These are phyloP conservation scores for Euclidium syriacum DNA, from an alignment of 345 rosid genomes.

Conservation along the genomic window DNA sequence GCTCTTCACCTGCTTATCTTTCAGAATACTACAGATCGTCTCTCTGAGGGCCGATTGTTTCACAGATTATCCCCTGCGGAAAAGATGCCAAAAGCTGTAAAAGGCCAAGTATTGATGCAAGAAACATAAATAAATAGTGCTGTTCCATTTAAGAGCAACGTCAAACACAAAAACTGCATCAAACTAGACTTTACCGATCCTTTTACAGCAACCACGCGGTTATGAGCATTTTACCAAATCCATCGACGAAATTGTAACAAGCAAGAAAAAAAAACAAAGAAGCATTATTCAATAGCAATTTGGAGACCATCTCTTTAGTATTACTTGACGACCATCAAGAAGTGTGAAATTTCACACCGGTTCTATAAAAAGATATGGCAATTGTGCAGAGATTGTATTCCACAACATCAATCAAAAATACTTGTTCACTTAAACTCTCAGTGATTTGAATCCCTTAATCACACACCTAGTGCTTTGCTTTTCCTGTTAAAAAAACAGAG, in stretches of 20 bases:
- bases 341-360: slow-evolving; percentile 1
- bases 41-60: slow-evolving; percentile 6
- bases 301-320: background rate
- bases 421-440: background rate
- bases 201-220: slow-evolving; percentile 26
- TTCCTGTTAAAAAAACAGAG: slow-evolving; percentile 31
- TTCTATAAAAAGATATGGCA: slow-evolving; percentile 4
- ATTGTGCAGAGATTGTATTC: slow-evolving; percentile 13
- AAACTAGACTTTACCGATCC: slow-evolving; percentile 21
- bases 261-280: background rate
- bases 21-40: background rate
- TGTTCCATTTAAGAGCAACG: slow-evolving; percentile 4
- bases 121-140: background rate
- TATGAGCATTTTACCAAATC: slow-evolving; percentile 26
- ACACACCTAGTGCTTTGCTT: slow-evolving; percentile 26
- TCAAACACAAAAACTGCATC: slow-evolving; percentile 18
- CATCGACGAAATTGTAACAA: slow-evolving; percentile 20
- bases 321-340: background rate
- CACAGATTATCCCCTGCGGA: slow-evolving; percentile 20
- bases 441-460: slow-evolving; percentile 20
- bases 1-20: background rate
- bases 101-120: slow-evolving; percentile 3
- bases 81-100: slow-evolving; percentile 21
- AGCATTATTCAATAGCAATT: slow-evolving; percentile 8
- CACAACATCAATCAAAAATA: slow-evolving; percentile 11